A percentile compares a stretch with the other conserved stretches of the same genome.
These are phyloP conservation scores for Chloroidium sp. DNA, from an alignment of 163 green algal species.

Conservation along the genomic window DNA sequence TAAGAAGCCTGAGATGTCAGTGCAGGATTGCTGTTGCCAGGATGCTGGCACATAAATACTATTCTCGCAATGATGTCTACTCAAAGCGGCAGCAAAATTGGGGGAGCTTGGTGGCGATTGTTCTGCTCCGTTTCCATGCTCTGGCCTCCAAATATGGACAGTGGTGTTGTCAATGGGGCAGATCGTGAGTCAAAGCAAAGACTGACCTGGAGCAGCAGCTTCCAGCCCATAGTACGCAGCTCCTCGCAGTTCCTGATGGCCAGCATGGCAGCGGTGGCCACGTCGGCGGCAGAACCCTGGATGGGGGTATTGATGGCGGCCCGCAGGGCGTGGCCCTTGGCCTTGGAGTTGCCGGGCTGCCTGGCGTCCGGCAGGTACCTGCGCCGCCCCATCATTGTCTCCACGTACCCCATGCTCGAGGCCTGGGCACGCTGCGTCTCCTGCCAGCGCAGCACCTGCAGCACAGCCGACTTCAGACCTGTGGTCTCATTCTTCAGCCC, in stretches of 20 bases:
- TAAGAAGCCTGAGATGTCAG: too few species aligned
- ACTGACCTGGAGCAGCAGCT: constrained; percentile 64
- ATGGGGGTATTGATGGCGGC: constrained; percentile 98
- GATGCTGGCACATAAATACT: too few species aligned
- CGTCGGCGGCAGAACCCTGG: constrained; percentile 79
- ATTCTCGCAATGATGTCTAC: too few species aligned
- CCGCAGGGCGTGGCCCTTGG: constrained; percentile 62
- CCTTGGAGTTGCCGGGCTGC: constrained; percentile 3
- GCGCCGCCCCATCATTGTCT: constrained; percentile 79
- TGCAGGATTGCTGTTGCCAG: too few species aligned
- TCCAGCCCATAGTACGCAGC: constrained; percentile 62
- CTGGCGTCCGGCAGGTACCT: constrained; percentile 65
- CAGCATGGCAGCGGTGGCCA: constrained; percentile 86
- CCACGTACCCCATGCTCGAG: constrained; percentile 32
- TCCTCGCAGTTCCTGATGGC: constrained; percentile 48
- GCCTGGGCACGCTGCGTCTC: constrained; percentile 35
- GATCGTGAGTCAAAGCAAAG: too few species aligned
- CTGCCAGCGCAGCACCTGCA: constrained; percentile 65
- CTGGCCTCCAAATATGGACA: too few species aligned
- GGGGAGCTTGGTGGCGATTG: too few species aligned
- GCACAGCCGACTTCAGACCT: background rate
- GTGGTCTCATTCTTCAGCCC: background rate
- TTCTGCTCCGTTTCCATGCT: too few species aligned
- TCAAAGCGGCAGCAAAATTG: too few species aligned
- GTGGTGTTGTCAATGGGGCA: too few species aligned